Evolutionary conservation across 371 early-diverging fungal genomes (phyloP).

Genomic region (Blakeslea trispora): DNA sequence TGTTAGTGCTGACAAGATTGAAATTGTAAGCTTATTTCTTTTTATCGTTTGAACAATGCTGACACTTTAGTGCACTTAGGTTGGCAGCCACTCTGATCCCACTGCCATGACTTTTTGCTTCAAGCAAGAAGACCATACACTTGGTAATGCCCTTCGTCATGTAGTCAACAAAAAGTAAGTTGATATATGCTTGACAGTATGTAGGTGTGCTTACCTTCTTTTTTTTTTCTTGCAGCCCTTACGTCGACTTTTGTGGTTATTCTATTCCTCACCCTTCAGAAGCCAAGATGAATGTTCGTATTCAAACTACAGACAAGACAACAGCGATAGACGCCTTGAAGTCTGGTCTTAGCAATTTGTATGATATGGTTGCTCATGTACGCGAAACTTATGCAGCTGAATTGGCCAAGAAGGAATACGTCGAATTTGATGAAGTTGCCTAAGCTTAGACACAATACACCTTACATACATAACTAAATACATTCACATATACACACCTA

Average conservation of each 20-base stretch:
- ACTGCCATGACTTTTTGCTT: slow-evolving; percentile 86
- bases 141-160: slow-evolving; percentile 93
- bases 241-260: slow-evolving; percentile 98
- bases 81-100: slow-evolving; percentile 69
- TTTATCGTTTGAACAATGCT: too few relatives aligned
- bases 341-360: slow-evolving; percentile 85
- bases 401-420: slow-evolving; percentile 43
- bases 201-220: too few relatives aligned
- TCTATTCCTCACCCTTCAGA: slow-evolving; percentile 99
- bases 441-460: slow-evolving; percentile 5
- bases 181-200: too few relatives aligned
- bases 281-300: slow-evolving; percentile 88
- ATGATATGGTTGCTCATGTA: slow-evolving; percentile 70
- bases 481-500: background rate
- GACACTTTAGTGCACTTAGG: slow-evolving; percentile 16
- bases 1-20: slow-evolving; percentile 47
- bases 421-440: slow-evolving; percentile 34
- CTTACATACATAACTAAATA: background rate
- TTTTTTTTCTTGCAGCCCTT: slow-evolving; percentile 58
- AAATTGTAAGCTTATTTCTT: slow-evolving; percentile 60
- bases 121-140: slow-evolving; percentile 95
- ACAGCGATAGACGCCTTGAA: slow-evolving; percentile 84
- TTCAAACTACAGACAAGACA: slow-evolving; percentile 88
- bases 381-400: slow-evolving; percentile 60
- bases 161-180: slow-evolving; percentile 91